A percentile compares a stretch with the other conserved stretches of the same genome.
Evolutionary conservation across 73 alveolate species (phyloP).

Genomic region (Paramecium sexaurelia): DNA sequence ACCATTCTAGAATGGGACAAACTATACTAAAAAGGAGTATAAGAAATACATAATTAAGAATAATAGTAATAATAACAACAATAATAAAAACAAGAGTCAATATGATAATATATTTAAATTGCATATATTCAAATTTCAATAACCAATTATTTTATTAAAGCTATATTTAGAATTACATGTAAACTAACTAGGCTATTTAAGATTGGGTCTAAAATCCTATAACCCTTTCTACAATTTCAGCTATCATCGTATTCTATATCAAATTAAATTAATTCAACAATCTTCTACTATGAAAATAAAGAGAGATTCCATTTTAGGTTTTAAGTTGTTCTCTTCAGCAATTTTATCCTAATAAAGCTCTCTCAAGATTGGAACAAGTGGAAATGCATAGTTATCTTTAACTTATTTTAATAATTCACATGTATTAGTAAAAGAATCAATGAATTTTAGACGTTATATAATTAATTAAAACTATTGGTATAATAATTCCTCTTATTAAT

Average conservation of each 20-base stretch:
- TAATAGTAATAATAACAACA: neutral
- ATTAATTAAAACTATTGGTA: neutral
- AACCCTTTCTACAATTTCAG: no score
- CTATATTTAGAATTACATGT: no score
- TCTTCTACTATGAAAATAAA: neutral
- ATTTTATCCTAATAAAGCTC: neutral
- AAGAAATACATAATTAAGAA: neutral
- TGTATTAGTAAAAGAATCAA: neutral
- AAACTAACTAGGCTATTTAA: no score
- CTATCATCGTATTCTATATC: neutral
- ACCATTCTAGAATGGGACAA: constrained; percentile 62
- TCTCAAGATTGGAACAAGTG: neutral
- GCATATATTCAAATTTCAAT: neutral
- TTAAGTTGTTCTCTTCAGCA: neutral
- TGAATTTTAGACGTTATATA: neutral
- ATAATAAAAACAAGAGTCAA: neutral
- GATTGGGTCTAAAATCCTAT: no score
- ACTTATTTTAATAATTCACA: neutral
- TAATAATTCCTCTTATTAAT: neutral
- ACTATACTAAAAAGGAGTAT: neutral
- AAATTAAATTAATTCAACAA: neutral
- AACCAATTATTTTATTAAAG: no score
- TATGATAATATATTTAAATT: neutral
- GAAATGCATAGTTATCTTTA: neutral
- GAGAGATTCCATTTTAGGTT: neutral